phyloP scores from a whole-genome alignment of 306 rosid species.

The Pachyrhizus erosus region DNA sequence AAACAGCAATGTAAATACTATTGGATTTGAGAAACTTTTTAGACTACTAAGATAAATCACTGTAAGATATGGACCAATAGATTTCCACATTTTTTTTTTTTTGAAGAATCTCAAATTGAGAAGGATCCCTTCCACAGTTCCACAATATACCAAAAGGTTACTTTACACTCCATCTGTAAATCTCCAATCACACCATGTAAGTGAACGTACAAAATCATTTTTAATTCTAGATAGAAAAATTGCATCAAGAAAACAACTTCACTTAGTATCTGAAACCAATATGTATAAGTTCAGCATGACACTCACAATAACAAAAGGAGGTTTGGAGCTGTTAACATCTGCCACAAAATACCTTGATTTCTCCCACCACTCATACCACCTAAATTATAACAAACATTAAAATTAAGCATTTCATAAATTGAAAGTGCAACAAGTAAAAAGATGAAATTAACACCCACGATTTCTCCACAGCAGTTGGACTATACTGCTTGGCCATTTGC shows the following conservation, averaged over 20 bases:
- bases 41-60: constrained; percentile 1
- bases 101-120: background rate
- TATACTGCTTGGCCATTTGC: constrained; percentile 85
- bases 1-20: background rate
- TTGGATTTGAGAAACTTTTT: constrained; percentile 15
- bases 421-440: constrained; percentile 14
- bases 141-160: constrained; percentile 23
- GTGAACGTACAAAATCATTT: background rate
- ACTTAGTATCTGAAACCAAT: constrained; percentile 3
- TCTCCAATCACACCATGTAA: background rate
- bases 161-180: constrained; percentile 25
- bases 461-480: constrained; percentile 79
- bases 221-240: constrained; percentile 8
- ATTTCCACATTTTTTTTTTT: constrained; percentile 18
- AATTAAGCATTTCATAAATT: constrained; percentile 26
- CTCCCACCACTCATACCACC: constrained; percentile 99
- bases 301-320: constrained; percentile 88
- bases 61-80: background rate
- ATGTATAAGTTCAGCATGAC: constrained; percentile 31
- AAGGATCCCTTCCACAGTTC: constrained; percentile 26
- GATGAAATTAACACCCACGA: constrained; percentile 61
- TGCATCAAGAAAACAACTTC: background rate
- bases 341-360: constrained; percentile 75
- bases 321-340: constrained; percentile 83
- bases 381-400: constrained; percentile 46